phyloP scores from a whole-genome alignment of 2,329 filamentous ascomycete species.

The Penicillium freii region DNA sequence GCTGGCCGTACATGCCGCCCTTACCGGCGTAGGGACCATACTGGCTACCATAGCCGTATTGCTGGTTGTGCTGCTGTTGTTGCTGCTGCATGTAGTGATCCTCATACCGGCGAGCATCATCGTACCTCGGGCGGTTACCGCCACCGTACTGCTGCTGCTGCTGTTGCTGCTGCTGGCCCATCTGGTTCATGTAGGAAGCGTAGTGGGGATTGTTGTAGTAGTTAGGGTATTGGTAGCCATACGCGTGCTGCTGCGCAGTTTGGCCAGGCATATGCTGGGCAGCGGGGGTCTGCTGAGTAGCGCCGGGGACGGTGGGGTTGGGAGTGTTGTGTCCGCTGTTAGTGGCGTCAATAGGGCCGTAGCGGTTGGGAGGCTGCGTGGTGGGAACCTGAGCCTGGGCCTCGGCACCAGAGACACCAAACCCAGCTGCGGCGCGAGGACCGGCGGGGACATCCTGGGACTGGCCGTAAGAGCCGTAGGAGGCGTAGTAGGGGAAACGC shows the following conservation, averaged over 20 bases:
- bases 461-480: constrained; percentile 63
- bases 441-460: constrained; percentile 71
- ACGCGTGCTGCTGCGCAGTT: constrained; percentile 47
- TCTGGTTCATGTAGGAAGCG: constrained; percentile 59
- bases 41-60: constrained; percentile 56
- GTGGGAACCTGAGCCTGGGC: constrained; percentile 59
- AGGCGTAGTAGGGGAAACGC: constrained; percentile 68
- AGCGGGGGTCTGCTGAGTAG: constrained; percentile 52
- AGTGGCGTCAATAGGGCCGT: constrained; percentile 66
- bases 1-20: constrained; percentile 62
- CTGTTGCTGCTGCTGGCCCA: constrained; percentile 46
- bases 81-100: constrained; percentile 39
- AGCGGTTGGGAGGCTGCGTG: constrained; percentile 74
- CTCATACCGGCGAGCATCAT: constrained; percentile 51
- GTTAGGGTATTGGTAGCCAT: constrained; percentile 58
- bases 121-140: constrained; percentile 50
- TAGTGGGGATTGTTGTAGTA: constrained; percentile 64
- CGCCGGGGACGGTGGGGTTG: constrained; percentile 66
- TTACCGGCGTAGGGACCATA: constrained; percentile 55
- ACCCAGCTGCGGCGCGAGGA: constrained; percentile 75
- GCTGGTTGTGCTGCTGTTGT: constrained; percentile 40
- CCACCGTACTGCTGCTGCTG: constrained; percentile 48
- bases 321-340: constrained; percentile 90
- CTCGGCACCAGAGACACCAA: constrained; percentile 61
- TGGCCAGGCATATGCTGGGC: constrained; percentile 55